A percentile compares a stretch with the other conserved stretches of the same genome.
phyloP scores from a whole-genome alignment of 495 filamentous ascomycete species.

The Penicillium steckii region DNA sequence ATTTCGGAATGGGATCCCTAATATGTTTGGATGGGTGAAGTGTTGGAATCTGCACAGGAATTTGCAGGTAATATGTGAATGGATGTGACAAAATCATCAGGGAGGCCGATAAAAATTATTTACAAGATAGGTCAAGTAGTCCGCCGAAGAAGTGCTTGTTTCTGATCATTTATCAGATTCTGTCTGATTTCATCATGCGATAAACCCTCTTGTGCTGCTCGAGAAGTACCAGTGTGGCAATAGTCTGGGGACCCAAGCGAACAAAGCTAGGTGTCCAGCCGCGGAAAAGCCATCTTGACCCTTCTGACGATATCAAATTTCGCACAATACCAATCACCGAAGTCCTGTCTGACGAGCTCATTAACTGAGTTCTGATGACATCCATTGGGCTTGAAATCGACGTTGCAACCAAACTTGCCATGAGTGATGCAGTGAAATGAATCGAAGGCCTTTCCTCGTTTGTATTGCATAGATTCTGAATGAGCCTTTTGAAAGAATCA shows the following conservation, averaged over 20 bases:
- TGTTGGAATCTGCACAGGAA: too few species aligned
- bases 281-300: conserved; percentile 72
- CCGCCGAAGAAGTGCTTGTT: too few species aligned
- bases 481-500: conserved; percentile 74
- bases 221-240: conserved; percentile 81
- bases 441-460: conserved; percentile 62
- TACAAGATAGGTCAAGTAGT: too few species aligned
- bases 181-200: neutral
- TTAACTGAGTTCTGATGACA: conserved; percentile 86
- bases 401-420: conserved; percentile 83
- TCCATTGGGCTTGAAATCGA: conserved; percentile 89
- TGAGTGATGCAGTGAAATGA: conserved; percentile 73
- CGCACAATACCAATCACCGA: conserved; percentile 15
- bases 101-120: too few species aligned
- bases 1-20: too few species aligned
- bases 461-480: conserved; percentile 5
- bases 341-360: conserved; percentile 40
- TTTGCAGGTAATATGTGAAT: too few species aligned
- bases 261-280: conserved; percentile 92
- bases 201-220: conserved; percentile 69
- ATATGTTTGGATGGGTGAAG: too few species aligned
- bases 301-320: conserved; percentile 17
- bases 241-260: conserved; percentile 77
- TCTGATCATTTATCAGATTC: neutral
- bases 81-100: too few species aligned